These are phyloP conservation scores for Podospora australis DNA, from an alignment of 495 filamentous ascomycete genomes.

Conservation along the genomic window DNA sequence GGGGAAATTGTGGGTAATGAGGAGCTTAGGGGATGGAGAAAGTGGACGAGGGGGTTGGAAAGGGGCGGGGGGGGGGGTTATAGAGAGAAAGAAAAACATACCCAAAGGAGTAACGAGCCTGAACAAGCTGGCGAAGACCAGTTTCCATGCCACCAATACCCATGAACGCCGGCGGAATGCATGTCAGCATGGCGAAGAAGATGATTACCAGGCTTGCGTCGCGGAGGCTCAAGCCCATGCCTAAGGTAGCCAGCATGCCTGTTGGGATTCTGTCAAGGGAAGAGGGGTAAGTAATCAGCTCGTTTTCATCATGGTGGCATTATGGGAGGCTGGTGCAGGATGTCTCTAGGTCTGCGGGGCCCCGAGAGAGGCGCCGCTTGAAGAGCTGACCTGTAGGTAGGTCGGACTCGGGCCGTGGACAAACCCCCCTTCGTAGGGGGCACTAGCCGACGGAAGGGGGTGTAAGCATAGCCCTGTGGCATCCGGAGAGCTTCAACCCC, in stretches of 20 bases:
- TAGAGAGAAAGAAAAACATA: constrained; percentile 14
- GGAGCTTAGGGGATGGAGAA: no score
- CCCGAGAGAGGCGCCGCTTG: no score
- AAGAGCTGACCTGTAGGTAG: no score
- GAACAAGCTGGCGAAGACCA: constrained; percentile 50
- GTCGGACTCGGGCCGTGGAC: no score
- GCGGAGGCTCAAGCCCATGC: constrained; percentile 45
- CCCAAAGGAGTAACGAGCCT: constrained; percentile 51
- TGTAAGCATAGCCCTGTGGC: neutral
- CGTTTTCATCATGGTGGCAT: no score
- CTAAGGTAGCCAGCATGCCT: constrained; percentile 45
- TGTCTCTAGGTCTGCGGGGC: no score
- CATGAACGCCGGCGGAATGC: constrained; percentile 48
- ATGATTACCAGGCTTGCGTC: constrained; percentile 51
- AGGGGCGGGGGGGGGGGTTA: neutral
- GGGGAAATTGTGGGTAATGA: neutral
- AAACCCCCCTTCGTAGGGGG: no score
- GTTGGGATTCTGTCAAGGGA: constrained; percentile 38
- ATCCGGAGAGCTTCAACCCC: no score
- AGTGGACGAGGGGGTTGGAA: no score
- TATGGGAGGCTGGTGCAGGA: no score
- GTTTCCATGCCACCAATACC: constrained; percentile 45
- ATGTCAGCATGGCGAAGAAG: constrained; percentile 48
- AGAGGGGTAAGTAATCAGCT: no score
- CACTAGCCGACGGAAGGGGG: no score